Evolutionary conservation across 805 yeast species (phyloP).

Genomic region (Ogataea wickerhamii): DNA sequence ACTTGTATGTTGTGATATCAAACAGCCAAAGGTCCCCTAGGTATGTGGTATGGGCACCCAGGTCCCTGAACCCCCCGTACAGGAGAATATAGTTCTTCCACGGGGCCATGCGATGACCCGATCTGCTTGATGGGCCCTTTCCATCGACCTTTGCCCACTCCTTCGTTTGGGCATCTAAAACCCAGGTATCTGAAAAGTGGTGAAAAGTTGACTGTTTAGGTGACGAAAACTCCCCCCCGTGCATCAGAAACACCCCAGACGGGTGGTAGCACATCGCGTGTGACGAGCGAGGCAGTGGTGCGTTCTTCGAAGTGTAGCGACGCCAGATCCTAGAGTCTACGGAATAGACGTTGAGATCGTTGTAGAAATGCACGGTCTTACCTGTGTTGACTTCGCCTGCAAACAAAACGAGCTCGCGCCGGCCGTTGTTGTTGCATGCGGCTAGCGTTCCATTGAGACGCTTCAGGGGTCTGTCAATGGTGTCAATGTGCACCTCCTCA

Average conservation of each 20-base stretch:
- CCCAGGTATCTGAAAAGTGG: slow-evolving; percentile 96
- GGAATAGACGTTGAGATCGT: slow-evolving; percentile 72
- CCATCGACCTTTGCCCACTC: slow-evolving; percentile 88
- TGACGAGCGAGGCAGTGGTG: slow-evolving; percentile 91
- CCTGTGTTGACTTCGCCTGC: slow-evolving; percentile 77
- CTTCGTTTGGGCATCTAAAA: slow-evolving; percentile 74
- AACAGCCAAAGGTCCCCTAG: slow-evolving; percentile 87
- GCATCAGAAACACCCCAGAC: slow-evolving; percentile 76
- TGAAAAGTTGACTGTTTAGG: slow-evolving; percentile 95
- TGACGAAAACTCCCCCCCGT: slow-evolving; percentile 96
- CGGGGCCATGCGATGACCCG: slow-evolving; percentile 85
- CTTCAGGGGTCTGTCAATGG: slow-evolving; percentile 56
- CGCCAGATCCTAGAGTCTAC: slow-evolving; percentile 83
- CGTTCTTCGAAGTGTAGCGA: slow-evolving; percentile 68
- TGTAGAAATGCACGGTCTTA: slow-evolving; percentile 64
- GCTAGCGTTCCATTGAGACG: slow-evolving; percentile 75
- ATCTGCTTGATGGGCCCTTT: slow-evolving; percentile 79
- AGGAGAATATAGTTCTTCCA: slow-evolving; percentile 89
- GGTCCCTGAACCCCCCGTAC: slow-evolving; percentile 91
- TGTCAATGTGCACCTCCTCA: slow-evolving; percentile 63
- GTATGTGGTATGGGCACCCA: slow-evolving; percentile 80
- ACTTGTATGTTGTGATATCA: slow-evolving; percentile 83
- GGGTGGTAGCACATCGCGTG: slow-evolving; percentile 95
- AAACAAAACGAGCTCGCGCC: slow-evolving; percentile 73
- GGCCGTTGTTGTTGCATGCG: slow-evolving; percentile 70